A percentile compares a stretch with the other conserved stretches of the same genome.
These are phyloP conservation scores for Collybia sordida DNA, from an alignment of 768 basidiomycete species.

Conservation along the genomic window DNA sequence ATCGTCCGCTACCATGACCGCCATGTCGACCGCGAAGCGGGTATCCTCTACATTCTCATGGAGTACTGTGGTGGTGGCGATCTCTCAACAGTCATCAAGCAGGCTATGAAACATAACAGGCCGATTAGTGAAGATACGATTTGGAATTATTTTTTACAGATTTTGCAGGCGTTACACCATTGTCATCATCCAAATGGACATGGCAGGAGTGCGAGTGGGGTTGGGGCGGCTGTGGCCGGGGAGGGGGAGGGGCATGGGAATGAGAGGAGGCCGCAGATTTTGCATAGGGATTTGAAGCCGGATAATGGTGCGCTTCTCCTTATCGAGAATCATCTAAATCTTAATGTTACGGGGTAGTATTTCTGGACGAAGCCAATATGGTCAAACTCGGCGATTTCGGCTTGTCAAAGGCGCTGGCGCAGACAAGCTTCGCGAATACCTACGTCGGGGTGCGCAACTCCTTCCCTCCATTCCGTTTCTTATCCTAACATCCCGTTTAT, in stretches of 20 bases:
- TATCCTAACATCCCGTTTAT: background rate
- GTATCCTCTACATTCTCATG: slow-evolving; percentile 97
- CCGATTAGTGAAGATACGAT: slow-evolving; percentile 89
- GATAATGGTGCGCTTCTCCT: slow-evolving; percentile 77
- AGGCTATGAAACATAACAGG: slow-evolving; percentile 63
- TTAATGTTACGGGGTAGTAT: slow-evolving; percentile 55
- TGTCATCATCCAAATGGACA: slow-evolving; percentile 84
- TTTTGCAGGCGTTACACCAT: slow-evolving; percentile 83
- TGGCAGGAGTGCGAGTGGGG: slow-evolving; percentile 44
- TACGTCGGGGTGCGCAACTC: slow-evolving; percentile 84
- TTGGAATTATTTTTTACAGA: slow-evolving; percentile 96
- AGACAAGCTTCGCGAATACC: slow-evolving; percentile 89
- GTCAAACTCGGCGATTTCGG: slow-evolving; percentile 99
- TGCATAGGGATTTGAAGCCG: slow-evolving; percentile 96
- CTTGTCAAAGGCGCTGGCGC: slow-evolving; percentile 86
- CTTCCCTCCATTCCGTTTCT: background rate
- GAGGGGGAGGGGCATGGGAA: slow-evolving; percentile 20
- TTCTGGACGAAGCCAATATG: slow-evolving; percentile 79
- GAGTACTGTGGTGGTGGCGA: slow-evolving; percentile 99
- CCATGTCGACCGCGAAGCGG: slow-evolving; percentile 84
- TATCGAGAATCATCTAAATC: background rate
- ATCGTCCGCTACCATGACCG: slow-evolving; percentile 96
- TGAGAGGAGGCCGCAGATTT: slow-evolving; percentile 67
- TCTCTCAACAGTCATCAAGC: slow-evolving; percentile 84
- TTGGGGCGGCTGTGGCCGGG: slow-evolving; percentile 28